These are phyloP conservation scores for Fomitiporia mediterranea DNA, from an alignment of 1,284 basidiomycete species.

Conservation along the genomic window DNA sequence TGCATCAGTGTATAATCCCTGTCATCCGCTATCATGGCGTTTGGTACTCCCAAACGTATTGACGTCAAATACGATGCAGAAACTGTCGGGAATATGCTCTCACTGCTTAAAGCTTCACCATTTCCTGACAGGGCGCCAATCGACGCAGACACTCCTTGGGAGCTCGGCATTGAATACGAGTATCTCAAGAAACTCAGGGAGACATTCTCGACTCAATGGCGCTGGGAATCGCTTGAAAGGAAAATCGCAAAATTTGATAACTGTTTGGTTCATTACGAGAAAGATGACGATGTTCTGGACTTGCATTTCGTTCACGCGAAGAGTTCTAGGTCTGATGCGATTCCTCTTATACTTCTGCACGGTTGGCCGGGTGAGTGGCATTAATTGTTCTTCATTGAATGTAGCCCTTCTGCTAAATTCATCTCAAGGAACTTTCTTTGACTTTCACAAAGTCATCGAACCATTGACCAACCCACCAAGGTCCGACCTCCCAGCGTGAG, in stretches of 20 bases:
- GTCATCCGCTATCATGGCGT: conserved; percentile 4
- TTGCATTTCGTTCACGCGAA: conserved; percentile 25
- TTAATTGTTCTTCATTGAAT: neutral
- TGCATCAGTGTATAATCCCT: no score
- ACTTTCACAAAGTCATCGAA: conserved; percentile 26
- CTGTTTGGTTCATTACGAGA: conserved; percentile 21
- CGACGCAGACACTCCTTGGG: conserved; percentile 10
- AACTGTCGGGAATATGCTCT: conserved; percentile 16
- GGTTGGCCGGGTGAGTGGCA: conserved; percentile 24
- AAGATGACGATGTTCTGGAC: conserved; percentile 18
- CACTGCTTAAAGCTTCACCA: conserved; percentile 12
- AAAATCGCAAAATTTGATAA: conserved; percentile 19
- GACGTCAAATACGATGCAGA: conserved; percentile 2
- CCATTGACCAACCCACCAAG: conserved; percentile 22
- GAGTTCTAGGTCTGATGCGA: conserved; percentile 22
- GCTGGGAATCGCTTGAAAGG: conserved; percentile 15
- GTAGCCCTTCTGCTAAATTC: neutral
- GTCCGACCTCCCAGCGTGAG: conserved; percentile 23
- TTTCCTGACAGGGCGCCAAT: conserved; percentile 18
- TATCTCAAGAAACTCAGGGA: conserved; percentile 18
- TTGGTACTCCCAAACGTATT: conserved; percentile 6
- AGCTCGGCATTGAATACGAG: conserved; percentile 20
- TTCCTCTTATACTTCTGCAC: conserved; percentile 26
- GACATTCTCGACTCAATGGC: conserved; percentile 19
- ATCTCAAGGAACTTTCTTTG: conserved; percentile 26